Base-by-base conservation (phyloP, 2,329 filamentous ascomycete species). In the Trichoderma hamatum region DNA sequence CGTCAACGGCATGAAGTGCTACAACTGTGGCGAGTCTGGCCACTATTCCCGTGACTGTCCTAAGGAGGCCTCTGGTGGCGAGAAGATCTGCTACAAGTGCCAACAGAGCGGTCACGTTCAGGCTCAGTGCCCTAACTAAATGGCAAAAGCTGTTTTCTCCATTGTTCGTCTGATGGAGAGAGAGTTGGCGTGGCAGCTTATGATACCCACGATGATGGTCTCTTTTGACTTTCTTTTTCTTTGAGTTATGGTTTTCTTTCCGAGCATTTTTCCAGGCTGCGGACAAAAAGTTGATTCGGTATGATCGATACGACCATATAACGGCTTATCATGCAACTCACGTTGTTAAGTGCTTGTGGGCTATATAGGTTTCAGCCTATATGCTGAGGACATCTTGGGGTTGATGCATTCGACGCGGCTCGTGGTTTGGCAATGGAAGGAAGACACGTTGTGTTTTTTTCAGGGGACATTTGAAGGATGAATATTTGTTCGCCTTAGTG, bases 1-100 rank as follows among this genome's bases (percentile, higher is more conserved):
- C 84, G 96, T 95, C 76, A 96, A 98, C 82, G 96, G 96, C 78
- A 95, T 96, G 87, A 98, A 98, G 88, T 99, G 96, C 91, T 99
- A 98, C 90, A 97, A 97, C 89, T 98, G 96, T 75, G 88, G 88
- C 78, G 94, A 97, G 85, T 92, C 95, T 75, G 95, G 96, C 72
- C 95, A 98, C 83, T 89, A 97, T 81, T 96, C 92, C 74, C 92
- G 95, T 74, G 96, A 99, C 83, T 99, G 96, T 88, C 92, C 94
- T 76, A 94, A 95, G 80, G 95, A 97, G 84, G 92, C 92, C 70
- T 88, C 90, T 75, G 88, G 89, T 74, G 88, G 90, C 78, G 95
- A 98, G 88, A 95, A 96, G 81, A 94, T 97, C 80, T 99, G 96
- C 91, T 99, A 99, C 89, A 97, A 96, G 87, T 98, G 88, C 87